Evolutionary conservation across 2,329 filamentous ascomycete genomes (phyloP), one percentile per base, ranked within the genome.

Genomic region (Dactylellina cionopaga): DNA sequence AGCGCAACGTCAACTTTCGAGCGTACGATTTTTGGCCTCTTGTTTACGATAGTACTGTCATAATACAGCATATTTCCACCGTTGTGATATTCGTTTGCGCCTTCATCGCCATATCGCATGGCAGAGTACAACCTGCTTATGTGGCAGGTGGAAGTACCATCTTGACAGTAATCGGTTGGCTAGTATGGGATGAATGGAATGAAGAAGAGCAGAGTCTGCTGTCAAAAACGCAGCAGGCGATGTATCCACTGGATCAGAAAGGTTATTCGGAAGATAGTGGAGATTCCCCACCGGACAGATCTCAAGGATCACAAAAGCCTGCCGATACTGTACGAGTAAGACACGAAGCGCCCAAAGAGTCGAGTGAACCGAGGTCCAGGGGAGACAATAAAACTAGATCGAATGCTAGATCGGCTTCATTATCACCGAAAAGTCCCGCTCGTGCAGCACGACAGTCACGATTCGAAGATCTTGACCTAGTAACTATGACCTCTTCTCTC

Each of bases 1-100:
- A 99, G 80, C 88, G 93, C 49, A 99, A 99, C 80, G 94, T 94
- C 3, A 89, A 93, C 39, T 86, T 98, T 56, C 90, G 95, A 76
- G 94, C 94, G 0, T 99, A 99, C 80, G 93, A 98, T 78, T 99
- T 99, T 81, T 99, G 95, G 94, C 92, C 93, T 6, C 85, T 99
- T 31, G 92, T 98, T 54, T 91, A 92, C 65, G 94, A 98, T 80
- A 94, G 92, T 11, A 97, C 94, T 2, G 92, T 98, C 69, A 97
- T 99, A 76, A 91, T 98, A 15, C 95, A 99, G 80, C 95, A 99
- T 80, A 90, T 98, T 51, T 96, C 92, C 80, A 96, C 92, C 5
- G 93, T 98, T 72, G 90, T 91, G 59, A 94, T 99, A 64, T 99
- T 98, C 79, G 87, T 96, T 73, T 93, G 94, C 75, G 96, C 91